A percentile compares a stretch with the other conserved stretches of the same genome.
These are phyloP conservation scores for Zygosaccharomyces bailii DNA, from an alignment of 805 yeast species.

Conservation along the genomic window DNA sequence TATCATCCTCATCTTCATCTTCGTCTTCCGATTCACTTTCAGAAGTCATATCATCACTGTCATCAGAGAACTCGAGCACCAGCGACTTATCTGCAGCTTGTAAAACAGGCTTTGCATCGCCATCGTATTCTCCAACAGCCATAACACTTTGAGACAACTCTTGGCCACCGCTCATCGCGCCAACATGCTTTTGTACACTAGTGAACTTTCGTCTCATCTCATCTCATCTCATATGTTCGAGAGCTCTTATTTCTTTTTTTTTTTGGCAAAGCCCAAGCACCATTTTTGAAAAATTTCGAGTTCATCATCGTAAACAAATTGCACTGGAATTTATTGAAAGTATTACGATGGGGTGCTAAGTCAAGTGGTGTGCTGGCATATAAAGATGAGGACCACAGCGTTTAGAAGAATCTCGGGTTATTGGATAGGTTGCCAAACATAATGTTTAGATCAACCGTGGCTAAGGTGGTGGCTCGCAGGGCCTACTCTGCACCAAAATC, in stretches of 20 bases:
- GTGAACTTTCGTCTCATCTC: background rate
- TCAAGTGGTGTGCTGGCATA: background rate
- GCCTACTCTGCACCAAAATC: slow-evolving; percentile 41
- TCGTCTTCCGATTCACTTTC: slow-evolving; percentile 9
- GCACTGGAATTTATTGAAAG: background rate
- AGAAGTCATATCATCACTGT: slow-evolving; percentile 11
- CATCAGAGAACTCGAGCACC: slow-evolving; percentile 16
- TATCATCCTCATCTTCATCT: slow-evolving; percentile 18
- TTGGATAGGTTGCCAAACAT: background rate
- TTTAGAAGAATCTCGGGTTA: background rate
- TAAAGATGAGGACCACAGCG: background rate
- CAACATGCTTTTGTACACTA: background rate
- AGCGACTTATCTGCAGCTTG: slow-evolving; percentile 8
- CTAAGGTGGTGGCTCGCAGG: slow-evolving; percentile 32
- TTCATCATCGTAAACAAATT: slow-evolving; percentile 2
- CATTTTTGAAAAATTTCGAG: slow-evolving; percentile 5
- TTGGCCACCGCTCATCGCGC: background rate
- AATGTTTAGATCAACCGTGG: slow-evolving; percentile 32
- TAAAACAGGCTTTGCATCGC: background rate
- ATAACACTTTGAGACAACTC: background rate
- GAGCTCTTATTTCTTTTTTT: background rate
- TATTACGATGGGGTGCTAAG: background rate
- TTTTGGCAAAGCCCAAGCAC: slow-evolving; percentile 6
- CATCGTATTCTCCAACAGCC: slow-evolving; percentile 3
- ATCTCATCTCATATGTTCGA: too few species aligned